These are phyloP conservation scores for Alternaria viburni DNA, from an alignment of 2,329 filamentous ascomycete species.

Conservation along the genomic window DNA sequence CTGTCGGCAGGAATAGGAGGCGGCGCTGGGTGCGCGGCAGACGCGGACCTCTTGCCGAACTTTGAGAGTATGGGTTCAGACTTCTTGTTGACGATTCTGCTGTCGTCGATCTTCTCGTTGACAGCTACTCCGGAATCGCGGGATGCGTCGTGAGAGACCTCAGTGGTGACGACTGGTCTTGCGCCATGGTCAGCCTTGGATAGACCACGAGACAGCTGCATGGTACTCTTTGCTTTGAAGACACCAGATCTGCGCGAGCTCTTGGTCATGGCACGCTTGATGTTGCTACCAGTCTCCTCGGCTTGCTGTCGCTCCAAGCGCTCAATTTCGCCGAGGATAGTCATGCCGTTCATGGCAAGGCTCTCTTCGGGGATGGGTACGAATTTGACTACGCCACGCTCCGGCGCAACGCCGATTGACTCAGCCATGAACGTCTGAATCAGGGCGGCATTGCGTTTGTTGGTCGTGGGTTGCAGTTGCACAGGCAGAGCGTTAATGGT, in stretches of 20 bases:
- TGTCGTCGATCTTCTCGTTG: conserved; percentile 33
- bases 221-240: conserved; percentile 46
- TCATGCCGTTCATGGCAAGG: conserved; percentile 73
- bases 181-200: conserved; percentile 37
- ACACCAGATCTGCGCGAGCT: conserved; percentile 42
- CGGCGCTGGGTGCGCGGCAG: conserved; percentile 23
- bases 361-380: conserved; percentile 72
- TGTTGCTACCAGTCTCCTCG: conserved; percentile 49
- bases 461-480: conserved; percentile 74
- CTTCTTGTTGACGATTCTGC: conserved; percentile 29
- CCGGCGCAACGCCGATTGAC: conserved; percentile 68
- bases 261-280: conserved; percentile 52
- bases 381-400: conserved; percentile 77
- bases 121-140: conserved; percentile 46
- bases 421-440: conserved; percentile 78
- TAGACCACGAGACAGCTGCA: conserved; percentile 42
- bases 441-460: conserved; percentile 80
- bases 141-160: conserved; percentile 42
- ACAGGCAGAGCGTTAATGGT: conserved; percentile 73
- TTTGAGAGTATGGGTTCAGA: conserved; percentile 32
- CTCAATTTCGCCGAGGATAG: conserved; percentile 71
- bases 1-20: conserved; percentile 42
- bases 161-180: conserved; percentile 38
- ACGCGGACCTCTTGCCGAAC: conserved; percentile 24
- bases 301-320: conserved; percentile 58